Base-by-base conservation (phyloP, 2,329 filamentous ascomycete species). In the Hirsutella thompsonii region DNA sequence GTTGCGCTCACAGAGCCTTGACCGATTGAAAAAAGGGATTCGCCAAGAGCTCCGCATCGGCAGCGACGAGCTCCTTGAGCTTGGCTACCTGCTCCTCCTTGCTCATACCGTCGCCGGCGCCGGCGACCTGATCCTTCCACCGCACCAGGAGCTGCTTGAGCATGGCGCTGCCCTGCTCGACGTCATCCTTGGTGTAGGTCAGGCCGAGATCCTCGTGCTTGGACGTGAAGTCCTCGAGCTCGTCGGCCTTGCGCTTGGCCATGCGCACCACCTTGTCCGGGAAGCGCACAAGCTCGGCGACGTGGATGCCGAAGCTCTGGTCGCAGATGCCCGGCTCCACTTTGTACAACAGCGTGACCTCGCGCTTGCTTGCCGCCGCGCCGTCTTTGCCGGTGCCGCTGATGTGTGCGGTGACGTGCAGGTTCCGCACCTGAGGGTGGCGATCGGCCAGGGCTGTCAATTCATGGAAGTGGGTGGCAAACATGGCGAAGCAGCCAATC, bases 221-320 rank as follows among this genome's bases (percentile, higher is more conserved):
- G 39, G 76, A 76, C 0, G 84, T 83, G 53, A 98, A 98, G 59
- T 98, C 92, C 60, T 98, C 92, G 29, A 98, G 72, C 69, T 98
- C 93, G 60, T 96, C 92, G 0, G 92, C 92, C 67, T 98, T 98
- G 52, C 92, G 78, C 66, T 94, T 94, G n/a, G 92, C 92, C 93
- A 98, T 98, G 48, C 88, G 87, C 45, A 98, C 84, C 14, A 98
- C 93, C 66, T 98, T 98, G 52, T 87, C 81, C 0, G 92, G 92
- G 66, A 98, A 98, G 36, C 89, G 79, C 18, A 98, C 92, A 5
- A 98, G 74, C 65, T 98, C 92, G 1, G 92, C 92, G 13, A 98
- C 93, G 62, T 98, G 92, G 52, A 98, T 98, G 52, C 92, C 92
- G 59, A 98, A 98, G 44, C 83, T 92, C 65, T 98, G 92, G 60